Evolutionary conservation across 2,329 filamentous ascomycete genomes (phyloP).

Genomic region (Claviceps cyperi): DNA sequence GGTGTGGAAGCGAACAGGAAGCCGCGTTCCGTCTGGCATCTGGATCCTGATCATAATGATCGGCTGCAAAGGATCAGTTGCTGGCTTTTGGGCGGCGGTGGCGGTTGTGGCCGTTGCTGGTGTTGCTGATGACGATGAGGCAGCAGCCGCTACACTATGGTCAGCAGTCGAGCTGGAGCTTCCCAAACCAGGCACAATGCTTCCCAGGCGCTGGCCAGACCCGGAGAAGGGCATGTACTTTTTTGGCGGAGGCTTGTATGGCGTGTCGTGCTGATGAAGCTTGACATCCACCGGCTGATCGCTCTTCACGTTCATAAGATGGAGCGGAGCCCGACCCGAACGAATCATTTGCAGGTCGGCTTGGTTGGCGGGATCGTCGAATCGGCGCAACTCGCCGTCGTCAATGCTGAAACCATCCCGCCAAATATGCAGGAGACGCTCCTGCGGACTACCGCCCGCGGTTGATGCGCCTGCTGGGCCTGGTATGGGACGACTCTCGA

Average conservation of each 20-base stretch:
- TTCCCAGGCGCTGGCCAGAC: constrained; percentile 58
- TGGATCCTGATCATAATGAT: constrained; percentile 61
- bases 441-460: constrained; percentile 34
- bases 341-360: constrained; percentile 62
- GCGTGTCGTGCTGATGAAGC: constrained; percentile 59
- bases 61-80: constrained; percentile 51
- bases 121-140: constrained; percentile 21
- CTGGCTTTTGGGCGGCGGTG: constrained; percentile 13
- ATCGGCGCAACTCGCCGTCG: constrained; percentile 62
- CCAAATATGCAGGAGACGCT: constrained; percentile 66
- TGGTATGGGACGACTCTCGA: constrained; percentile 52
- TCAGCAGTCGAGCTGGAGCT: constrained; percentile 12
- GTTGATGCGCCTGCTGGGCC: constrained; percentile 32
- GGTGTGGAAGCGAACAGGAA: constrained; percentile 72
- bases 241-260: constrained; percentile 56
- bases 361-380: constrained; percentile 64
- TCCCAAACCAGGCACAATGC: constrained; percentile 52
- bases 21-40: constrained; percentile 60
- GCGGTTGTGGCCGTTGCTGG: constrained; percentile 19
- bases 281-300: constrained; percentile 69
- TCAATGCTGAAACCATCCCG: constrained; percentile 74
- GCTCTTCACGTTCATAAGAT: constrained; percentile 61
- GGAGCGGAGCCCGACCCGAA: constrained; percentile 58
- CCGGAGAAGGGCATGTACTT: constrained; percentile 65
- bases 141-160: constrained; percentile 12